Conservation (phyloP, 306 rosid genomes). For the Sesbania bispinosa region DNA sequence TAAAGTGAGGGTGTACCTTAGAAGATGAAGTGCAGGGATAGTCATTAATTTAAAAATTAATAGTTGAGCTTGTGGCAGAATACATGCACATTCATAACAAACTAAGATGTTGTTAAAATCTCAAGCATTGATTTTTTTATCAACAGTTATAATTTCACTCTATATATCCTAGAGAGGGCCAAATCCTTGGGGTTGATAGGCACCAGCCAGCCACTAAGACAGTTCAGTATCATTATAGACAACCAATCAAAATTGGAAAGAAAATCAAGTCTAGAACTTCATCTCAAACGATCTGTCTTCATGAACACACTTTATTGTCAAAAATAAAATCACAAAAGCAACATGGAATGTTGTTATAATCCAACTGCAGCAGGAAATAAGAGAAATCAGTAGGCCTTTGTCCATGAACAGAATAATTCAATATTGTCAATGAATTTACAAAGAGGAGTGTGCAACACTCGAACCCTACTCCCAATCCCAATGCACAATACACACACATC, state of each 20-base stretch:
- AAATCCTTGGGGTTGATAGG: too few relatives aligned
- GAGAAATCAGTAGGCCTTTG: not conserved
- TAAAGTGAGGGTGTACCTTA: too few relatives aligned
- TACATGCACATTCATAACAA: too few relatives aligned
- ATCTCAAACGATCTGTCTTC: not conserved
- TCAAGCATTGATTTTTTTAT: too few relatives aligned
- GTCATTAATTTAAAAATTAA: too few relatives aligned
- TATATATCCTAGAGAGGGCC: too few relatives aligned
- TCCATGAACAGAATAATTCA: not conserved
- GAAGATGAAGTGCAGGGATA: too few relatives aligned
- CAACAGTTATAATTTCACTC: too few relatives aligned
- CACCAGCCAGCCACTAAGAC: slow-evolving; percentile 16
- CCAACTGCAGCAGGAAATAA: not conserved
- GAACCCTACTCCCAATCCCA: not conserved
- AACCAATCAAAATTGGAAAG: not conserved
- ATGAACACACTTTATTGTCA: not conserved
- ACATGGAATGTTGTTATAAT: not conserved
- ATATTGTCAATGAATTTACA: not conserved
- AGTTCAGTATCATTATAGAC: not conserved
- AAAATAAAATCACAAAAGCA: not conserved
- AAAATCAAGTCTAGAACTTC: not conserved
- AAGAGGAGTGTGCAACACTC: not conserved
- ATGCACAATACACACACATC: not conserved
- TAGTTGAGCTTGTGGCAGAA: too few relatives aligned
- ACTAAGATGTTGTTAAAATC: too few relatives aligned